These are phyloP conservation scores for Cladobotryum protrusum DNA, from an alignment of 2,329 filamentous ascomycete genomes.

Conservation along the genomic window DNA sequence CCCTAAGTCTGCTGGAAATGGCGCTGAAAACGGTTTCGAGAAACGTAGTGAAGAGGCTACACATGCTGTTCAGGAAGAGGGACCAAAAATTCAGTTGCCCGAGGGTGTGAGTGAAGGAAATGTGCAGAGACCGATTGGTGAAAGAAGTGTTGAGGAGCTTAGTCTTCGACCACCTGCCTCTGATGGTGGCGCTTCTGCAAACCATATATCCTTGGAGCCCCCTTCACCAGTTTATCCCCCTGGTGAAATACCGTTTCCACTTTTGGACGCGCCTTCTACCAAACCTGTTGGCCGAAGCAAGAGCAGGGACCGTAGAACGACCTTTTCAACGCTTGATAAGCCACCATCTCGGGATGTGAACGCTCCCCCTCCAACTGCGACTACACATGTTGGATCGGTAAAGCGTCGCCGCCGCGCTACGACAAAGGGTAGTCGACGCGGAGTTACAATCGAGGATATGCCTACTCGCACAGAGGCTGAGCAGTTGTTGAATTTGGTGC, in stretches of 20 bases:
- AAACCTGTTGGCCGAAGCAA: slow-evolving; percentile 32
- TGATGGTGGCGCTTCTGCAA: slow-evolving; percentile 20
- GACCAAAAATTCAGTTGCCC: slow-evolving; percentile 27
- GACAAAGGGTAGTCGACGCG: slow-evolving; percentile 61
- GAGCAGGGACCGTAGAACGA: slow-evolving; percentile 45
- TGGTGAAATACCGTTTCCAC: slow-evolving; percentile 42
- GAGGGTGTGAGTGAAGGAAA: slow-evolving; percentile 22
- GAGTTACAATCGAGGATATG: slow-evolving; percentile 67
- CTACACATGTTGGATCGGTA: slow-evolving; percentile 40
- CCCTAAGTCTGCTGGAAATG: slow-evolving; percentile 27
- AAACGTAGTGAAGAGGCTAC: slow-evolving; percentile 16
- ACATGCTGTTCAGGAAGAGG: slow-evolving; percentile 17
- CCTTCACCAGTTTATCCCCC: slow-evolving; percentile 32
- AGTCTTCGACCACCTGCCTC: slow-evolving; percentile 14
- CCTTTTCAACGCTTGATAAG: slow-evolving; percentile 50
- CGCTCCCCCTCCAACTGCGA: slow-evolving; percentile 18
- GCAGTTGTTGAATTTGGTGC: slow-evolving; percentile 71
- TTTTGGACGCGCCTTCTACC: slow-evolving; percentile 34
- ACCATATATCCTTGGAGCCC: slow-evolving; percentile 25
- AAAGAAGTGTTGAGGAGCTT: slow-evolving; percentile 5
- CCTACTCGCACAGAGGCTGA: slow-evolving; percentile 71
- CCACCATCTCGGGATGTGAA: slow-evolving; percentile 33
- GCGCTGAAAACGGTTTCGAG: slow-evolving; percentile 27
- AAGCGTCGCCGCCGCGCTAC: slow-evolving; percentile 61
- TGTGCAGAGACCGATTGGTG: slow-evolving; percentile 25